These are phyloP conservation scores for Calonectria hongkongensis DNA, from an alignment of 2,329 filamentous ascomycete species.

Conservation along the genomic window DNA sequence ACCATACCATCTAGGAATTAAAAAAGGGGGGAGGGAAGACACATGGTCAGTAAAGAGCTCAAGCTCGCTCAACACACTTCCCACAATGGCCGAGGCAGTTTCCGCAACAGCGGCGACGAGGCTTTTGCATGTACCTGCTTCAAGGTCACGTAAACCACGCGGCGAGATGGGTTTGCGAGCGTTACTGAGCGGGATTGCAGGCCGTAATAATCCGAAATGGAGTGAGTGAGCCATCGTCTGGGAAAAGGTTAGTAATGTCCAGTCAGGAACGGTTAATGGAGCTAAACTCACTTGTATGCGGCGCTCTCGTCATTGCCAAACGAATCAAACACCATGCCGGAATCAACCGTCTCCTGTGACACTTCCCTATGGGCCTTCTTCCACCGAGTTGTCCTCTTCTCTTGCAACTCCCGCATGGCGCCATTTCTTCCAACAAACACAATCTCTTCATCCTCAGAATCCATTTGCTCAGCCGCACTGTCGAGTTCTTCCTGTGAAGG, in stretches of 20 bases:
- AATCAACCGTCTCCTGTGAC: slow-evolving; percentile 75
- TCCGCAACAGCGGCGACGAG: slow-evolving; percentile 55
- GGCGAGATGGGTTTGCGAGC: slow-evolving; percentile 79
- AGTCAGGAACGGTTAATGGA: not conserved
- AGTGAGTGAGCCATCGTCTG: slow-evolving; percentile 94
- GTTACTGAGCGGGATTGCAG: slow-evolving; percentile 88
- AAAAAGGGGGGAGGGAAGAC: not conserved
- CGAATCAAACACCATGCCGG: slow-evolving; percentile 87
- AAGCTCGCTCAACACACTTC: slow-evolving; percentile 70
- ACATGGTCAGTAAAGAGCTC: not conserved
- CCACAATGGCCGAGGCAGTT: slow-evolving; percentile 78
- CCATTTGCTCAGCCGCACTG: slow-evolving; percentile 63
- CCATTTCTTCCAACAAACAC: slow-evolving; percentile 88
- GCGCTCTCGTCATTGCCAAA: slow-evolving; percentile 84
- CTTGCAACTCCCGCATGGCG: slow-evolving; percentile 67
- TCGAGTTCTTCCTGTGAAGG: slow-evolving; percentile 48
- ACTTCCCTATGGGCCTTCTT: slow-evolving; percentile 71
- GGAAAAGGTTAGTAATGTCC: slow-evolving; percentile 30
- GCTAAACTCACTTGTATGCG: slow-evolving; percentile 83
- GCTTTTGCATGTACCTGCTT: slow-evolving; percentile 65
- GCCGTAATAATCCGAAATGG: slow-evolving; percentile 94
- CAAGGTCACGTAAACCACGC: slow-evolving; percentile 89
- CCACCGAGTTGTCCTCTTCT: slow-evolving; percentile 62
- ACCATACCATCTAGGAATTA: slow-evolving; percentile 29
- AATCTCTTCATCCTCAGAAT: slow-evolving; percentile 85